Evolutionary conservation across 202 grass and related monocot genomes (phyloP), one percentile per base, ranked within the genome.

Genomic region (Brachypodium distachyon): DNA sequence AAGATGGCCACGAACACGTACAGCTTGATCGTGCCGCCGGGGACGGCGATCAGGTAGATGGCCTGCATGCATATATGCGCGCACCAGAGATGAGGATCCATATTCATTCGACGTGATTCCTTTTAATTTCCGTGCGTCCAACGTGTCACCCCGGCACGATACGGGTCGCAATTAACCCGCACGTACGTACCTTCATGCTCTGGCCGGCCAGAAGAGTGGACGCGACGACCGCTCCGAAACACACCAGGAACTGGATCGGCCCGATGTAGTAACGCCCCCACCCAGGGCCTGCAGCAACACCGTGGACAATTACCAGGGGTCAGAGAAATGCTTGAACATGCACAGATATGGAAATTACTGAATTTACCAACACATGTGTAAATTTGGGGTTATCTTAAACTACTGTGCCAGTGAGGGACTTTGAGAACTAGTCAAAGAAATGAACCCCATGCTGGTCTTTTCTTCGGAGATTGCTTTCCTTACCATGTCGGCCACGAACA

Each of bases 1-100:
- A 98, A 98, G 58, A 95, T 81, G 54, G 77, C 77, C 44, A 98
- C 87, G 69, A 98, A 98, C 65, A 86, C 89, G 32, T 92, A 95
- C 22, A 95, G 81, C 80, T 95, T 90, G 71, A 86, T 86, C 32
- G 79, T 81, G 36, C 95, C 95, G 1, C 91, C 79, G 0, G 91
- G 91, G 68, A 42, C 83, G 4, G 84, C 77, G 2, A 98, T 83
- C 23, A 88, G 77, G 84, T 98, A 98, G 76, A 98, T 78, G 3
- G 89, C 78, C 94, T 97, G 94, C 41, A n/a, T n/a, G n/a, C n/a
- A n/a, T n/a, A n/a, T n/a, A n/a, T n/a, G n/a, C n/a, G n/a, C n/a
- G n/a, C n/a, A n/a, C n/a, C n/a, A n/a, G n/a, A n/a, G n/a, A n/a
- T n/a, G n/a, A n/a, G n/a, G n/a, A n/a, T n/a, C n/a, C n/a, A n/a